Evolutionary conservation across 1,284 basidiomycete species (phyloP).

Genomic region (Irpex sp.): DNA sequence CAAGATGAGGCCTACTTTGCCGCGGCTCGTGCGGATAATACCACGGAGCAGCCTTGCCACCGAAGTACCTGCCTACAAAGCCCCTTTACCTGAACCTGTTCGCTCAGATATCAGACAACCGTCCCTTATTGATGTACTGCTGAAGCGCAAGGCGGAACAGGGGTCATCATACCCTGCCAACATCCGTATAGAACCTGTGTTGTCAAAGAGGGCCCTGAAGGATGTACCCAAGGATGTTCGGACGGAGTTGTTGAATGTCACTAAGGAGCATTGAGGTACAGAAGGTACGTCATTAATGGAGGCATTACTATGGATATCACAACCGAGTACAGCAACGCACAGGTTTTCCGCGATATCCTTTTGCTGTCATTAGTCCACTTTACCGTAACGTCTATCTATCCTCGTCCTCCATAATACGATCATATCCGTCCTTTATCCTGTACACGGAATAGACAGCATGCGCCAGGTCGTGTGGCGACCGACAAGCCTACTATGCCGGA

Average conservation of each 20-base stretch:
- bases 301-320: neutral
- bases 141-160: slow-evolving; percentile 33
- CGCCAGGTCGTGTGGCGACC: no score
- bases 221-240: slow-evolving; percentile 32
- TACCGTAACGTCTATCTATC: neutral
- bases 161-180: slow-evolving; percentile 39
- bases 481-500: no score
- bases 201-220: slow-evolving; percentile 33
- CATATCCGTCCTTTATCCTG: no score
- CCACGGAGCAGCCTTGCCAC: slow-evolving; percentile 30
- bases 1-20: slow-evolving; percentile 31
- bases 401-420: neutral
- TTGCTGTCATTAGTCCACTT: neutral
- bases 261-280: slow-evolving; percentile 34
- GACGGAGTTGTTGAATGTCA: slow-evolving; percentile 31
- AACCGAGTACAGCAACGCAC: neutral
- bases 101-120: slow-evolving; percentile 27
- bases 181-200: slow-evolving; percentile 40
- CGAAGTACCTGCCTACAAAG: slow-evolving; percentile 21
- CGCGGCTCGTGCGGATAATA: slow-evolving; percentile 38
- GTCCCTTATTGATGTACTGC: slow-evolving; percentile 36
- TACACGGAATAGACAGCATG: no score
- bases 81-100: slow-evolving; percentile 21
- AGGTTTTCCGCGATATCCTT: no score
- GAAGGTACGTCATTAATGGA: neutral